Conservation (phyloP, 2,329 filamentous ascomycete species). For the Myriangium duriaei region DNA sequence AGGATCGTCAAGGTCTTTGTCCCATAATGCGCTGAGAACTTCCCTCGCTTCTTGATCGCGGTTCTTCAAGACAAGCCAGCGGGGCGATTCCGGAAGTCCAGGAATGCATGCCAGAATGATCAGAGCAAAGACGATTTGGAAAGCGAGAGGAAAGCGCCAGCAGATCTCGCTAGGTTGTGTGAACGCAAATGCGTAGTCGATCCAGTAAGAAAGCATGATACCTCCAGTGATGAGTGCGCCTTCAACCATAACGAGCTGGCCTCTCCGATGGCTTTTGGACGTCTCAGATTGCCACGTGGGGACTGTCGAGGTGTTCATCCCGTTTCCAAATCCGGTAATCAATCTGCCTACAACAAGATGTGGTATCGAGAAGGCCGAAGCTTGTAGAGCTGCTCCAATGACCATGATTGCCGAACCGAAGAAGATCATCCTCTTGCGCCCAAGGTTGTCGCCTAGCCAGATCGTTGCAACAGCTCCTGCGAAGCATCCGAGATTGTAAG, state of each 20-base stretch:
- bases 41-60: conserved; percentile 31
- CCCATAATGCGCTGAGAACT: conserved; percentile 35
- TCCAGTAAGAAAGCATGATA: conserved; percentile 39
- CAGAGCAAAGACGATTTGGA: conserved; percentile 45
- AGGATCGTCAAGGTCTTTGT: conserved; percentile 33
- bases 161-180: conserved; percentile 32
- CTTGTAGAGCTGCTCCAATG: conserved; percentile 34
- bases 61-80: conserved; percentile 37
- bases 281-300: conserved; percentile 41
- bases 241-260: conserved; percentile 40
- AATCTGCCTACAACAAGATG: conserved; percentile 38
- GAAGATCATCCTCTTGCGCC: conserved; percentile 39
- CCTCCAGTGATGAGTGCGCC: conserved; percentile 39
- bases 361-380: conserved; percentile 26
- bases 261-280: conserved; percentile 37
- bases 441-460: conserved; percentile 38
- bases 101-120: conserved; percentile 38
- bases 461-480: conserved; percentile 37
- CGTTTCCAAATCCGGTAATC: conserved; percentile 35
- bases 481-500: conserved; percentile 34
- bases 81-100: conserved; percentile 43
- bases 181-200: conserved; percentile 41
- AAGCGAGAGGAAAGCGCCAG: conserved; percentile 18
- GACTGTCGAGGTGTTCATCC: conserved; percentile 40
- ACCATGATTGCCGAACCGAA: conserved; percentile 34